These are phyloP conservation scores for Epichloe festucae DNA, from an alignment of 2,329 filamentous ascomycete genomes.

Conservation along the genomic window DNA sequence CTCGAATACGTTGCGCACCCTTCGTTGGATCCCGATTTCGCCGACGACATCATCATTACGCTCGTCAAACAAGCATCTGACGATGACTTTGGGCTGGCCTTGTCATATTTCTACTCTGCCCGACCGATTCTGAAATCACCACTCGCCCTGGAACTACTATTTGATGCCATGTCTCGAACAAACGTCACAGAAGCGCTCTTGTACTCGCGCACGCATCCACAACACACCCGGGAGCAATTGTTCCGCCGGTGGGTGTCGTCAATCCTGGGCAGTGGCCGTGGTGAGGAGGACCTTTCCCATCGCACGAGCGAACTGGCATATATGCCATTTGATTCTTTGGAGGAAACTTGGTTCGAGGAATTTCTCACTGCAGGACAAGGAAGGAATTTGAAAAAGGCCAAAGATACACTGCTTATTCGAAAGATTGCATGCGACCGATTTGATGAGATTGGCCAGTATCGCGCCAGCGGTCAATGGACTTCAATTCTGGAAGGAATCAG, in stretches of 20 bases:
- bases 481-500: slow-evolving; percentile 39
- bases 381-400: slow-evolving; percentile 48
- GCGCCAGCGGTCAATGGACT: slow-evolving; percentile 32
- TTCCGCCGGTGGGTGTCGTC: slow-evolving; percentile 53
- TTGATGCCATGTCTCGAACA: slow-evolving; percentile 52
- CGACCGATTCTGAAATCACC: slow-evolving; percentile 57
- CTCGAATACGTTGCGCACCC: slow-evolving; percentile 69
- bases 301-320: slow-evolving; percentile 58
- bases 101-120: slow-evolving; percentile 68
- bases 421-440: slow-evolving; percentile 55
- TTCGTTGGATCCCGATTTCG: slow-evolving; percentile 65
- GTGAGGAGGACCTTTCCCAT: slow-evolving; percentile 31
- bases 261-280: slow-evolving; percentile 33
- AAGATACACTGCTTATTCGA: slow-evolving; percentile 63
- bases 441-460: slow-evolving; percentile 31
- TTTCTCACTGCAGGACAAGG: slow-evolving; percentile 53
- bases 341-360: slow-evolving; percentile 64
- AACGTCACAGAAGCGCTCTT: slow-evolving; percentile 62
- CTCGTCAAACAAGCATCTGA: slow-evolving; percentile 49
- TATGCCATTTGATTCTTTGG: slow-evolving; percentile 55
- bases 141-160: slow-evolving; percentile 51
- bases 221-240: slow-evolving; percentile 46
- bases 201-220: slow-evolving; percentile 54
- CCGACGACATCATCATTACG: slow-evolving; percentile 64
- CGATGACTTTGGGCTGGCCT: slow-evolving; percentile 49